Evolutionary conservation across 129 eudicot species (phyloP).

Genomic region (Centrapalus pauciflorus): DNA sequence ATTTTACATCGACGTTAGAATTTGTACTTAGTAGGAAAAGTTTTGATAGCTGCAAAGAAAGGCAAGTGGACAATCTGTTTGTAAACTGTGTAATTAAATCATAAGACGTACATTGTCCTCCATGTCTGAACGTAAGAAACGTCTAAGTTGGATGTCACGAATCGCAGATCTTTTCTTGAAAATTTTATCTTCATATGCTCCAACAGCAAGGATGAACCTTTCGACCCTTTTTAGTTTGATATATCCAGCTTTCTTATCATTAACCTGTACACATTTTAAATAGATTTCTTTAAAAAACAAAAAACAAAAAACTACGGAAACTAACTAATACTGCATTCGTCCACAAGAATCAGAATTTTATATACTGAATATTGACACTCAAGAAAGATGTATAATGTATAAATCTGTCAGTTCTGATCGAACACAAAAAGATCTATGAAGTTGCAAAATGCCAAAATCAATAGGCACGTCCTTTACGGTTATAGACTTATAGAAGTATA

Average conservation of each 20-base stretch:
- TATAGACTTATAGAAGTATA: not conserved
- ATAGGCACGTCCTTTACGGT: too few relatives aligned
- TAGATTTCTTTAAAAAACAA: too few relatives aligned
- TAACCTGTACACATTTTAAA: slow-evolving; percentile 27
- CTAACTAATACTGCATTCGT: not conserved
- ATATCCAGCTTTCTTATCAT: slow-evolving; percentile 34
- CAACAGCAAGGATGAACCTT: slow-evolving; percentile 49
- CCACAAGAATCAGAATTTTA: not conserved
- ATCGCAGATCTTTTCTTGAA: slow-evolving; percentile 44
- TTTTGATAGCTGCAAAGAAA: not conserved
- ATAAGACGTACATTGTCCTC: slow-evolving; percentile 25
- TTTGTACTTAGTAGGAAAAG: not conserved
- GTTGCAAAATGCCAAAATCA: too few relatives aligned
- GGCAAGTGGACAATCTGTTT: not conserved
- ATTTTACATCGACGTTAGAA: not conserved
- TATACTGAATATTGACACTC: not conserved
- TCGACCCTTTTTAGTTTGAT: slow-evolving; percentile 54
- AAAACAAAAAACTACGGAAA: not conserved
- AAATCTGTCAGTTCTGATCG: not conserved
- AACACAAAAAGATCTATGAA: too few relatives aligned
- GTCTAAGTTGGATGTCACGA: slow-evolving; percentile 23
- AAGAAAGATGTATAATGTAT: not conserved
- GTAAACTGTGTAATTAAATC: not conserved
- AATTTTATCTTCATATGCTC: slow-evolving; percentile 49
- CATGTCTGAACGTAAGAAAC: slow-evolving; percentile 12